These are phyloP conservation scores for Dillenia suffruticosa DNA, from an alignment of 164 flowering plant genomes.

Conservation along the genomic window DNA sequence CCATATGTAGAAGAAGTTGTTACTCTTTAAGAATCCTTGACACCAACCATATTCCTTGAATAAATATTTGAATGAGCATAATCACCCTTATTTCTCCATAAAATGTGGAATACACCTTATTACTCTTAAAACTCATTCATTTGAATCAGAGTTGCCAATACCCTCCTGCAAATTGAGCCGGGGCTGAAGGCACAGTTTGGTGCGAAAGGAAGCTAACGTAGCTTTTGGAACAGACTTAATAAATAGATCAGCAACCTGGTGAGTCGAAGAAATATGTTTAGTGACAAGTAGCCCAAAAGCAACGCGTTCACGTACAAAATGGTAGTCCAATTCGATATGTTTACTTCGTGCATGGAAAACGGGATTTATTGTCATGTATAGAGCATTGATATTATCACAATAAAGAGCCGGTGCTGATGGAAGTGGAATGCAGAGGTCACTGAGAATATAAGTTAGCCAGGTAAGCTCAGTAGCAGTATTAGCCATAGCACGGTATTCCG, in stretches of 20 bases:
- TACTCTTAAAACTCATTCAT: too few species aligned
- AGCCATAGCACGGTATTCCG: too few species aligned
- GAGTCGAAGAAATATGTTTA: neutral
- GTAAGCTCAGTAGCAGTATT: too few species aligned
- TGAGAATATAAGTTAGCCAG: neutral
- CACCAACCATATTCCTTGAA: too few species aligned
- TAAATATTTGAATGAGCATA: too few species aligned
- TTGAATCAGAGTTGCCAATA: neutral
- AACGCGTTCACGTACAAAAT: slow-evolving; percentile 6
- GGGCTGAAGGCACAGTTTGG: slow-evolving; percentile 3
- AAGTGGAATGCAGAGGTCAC: neutral
- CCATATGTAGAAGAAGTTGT: too few species aligned
- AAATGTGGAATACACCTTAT: too few species aligned
- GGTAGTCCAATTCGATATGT: neutral
- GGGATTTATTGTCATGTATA: neutral
- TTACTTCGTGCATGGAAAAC: neutral
- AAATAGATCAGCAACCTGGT: slow-evolving; percentile 5
- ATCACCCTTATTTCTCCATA: too few species aligned
- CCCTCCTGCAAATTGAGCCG: slow-evolving; percentile 2
- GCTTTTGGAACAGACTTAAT: neutral
- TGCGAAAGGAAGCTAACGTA: neutral
- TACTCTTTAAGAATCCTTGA: too few species aligned
- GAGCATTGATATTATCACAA: slow-evolving; percentile 4
- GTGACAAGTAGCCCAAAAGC: neutral
- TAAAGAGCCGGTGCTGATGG: neutral